Evolutionary conservation across 2,329 filamentous ascomycete species (phyloP), one percentile per base, ranked within the genome.

Genomic region (Thermochaetoides dissita): DNA sequence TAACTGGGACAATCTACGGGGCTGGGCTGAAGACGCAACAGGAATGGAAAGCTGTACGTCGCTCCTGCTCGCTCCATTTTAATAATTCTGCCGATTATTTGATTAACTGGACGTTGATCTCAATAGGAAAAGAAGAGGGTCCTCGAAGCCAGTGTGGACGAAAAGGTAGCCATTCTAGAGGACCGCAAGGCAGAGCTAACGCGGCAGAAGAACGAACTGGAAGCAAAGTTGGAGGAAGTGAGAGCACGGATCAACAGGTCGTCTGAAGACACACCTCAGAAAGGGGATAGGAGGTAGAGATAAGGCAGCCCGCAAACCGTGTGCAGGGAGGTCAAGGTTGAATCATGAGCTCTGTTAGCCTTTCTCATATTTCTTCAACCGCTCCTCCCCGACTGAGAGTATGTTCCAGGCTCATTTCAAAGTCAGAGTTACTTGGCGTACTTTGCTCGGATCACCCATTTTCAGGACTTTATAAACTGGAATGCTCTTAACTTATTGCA

Each of bases 21-120:
- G 59, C 59, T 5, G 51, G 53, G 3, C 49, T 62, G 34, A 62
- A 62, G 52, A 50, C 48, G 31, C 51, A 51, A 34, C 44, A 51
- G 10, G 53, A 61, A 41, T 45, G 40, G 36, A 51, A 52, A 34
- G 40, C 46, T 7, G 55, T 55, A 49, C 28, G 47, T 42, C 10
- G 11, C 29, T 10, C 30, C 11, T 9, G 24, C 30, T 28, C 34
- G 10, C 31, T 11, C 12, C 6, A 35, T 6, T 32, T 9, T 8
- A 28, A 6, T 28, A 5, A n/a, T 8, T 12, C 29, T 34, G 35
- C 10, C 17, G 29, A 30, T 11, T 7, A 37, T 17, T 5, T 6
- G 6, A 6, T 8, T 6, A 34, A 34, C 30, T 12, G 6, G 17
- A 24, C 17, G 17, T 24, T 5, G 17, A 24, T 24, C 17, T 24